Percentiles rank a stretch among this genome's conserved stretches.
phyloP scores from a whole-genome alignment of 129 eudicot species.

The Artemisia argyi region DNA sequence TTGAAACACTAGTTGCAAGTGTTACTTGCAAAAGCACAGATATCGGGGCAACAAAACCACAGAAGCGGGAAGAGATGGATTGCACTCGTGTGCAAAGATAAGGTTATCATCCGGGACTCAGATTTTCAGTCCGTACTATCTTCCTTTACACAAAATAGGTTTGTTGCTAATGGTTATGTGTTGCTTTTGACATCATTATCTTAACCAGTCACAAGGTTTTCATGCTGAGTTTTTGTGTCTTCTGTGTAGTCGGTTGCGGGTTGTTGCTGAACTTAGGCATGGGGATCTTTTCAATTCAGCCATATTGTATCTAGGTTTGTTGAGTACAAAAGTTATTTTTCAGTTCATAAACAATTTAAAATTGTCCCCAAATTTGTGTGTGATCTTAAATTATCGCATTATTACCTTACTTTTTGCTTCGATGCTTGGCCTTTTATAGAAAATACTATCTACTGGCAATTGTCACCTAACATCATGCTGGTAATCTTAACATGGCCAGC shows the following conservation, averaged over 20 bases:
- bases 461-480: background rate
- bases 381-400: too few species aligned
- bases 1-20: too few species aligned
- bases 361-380: background rate
- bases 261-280: constrained; percentile 80
- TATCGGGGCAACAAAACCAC: too few species aligned
- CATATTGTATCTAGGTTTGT: constrained; percentile 86
- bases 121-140: constrained; percentile 87
- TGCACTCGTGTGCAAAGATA: too few species aligned
- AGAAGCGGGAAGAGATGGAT: too few species aligned
- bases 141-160: constrained; percentile 85
- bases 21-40: too few species aligned
- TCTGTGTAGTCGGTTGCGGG: constrained; percentile 82
- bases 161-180: background rate
- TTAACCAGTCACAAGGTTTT: background rate
- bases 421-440: too few species aligned
- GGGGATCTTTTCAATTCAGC: constrained; percentile 92
- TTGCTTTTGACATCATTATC: background rate
- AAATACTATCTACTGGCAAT: too few species aligned
- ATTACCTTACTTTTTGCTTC: too few species aligned
- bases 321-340: background rate
- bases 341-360: too few species aligned
- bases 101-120: constrained; percentile 64
- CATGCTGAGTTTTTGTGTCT: background rate
- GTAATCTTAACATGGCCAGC: background rate